Evolutionary conservation across 306 rosid genomes (phyloP), one percentile per base, ranked within the genome.

Genomic region (Acacia melanoxylon): DNA sequence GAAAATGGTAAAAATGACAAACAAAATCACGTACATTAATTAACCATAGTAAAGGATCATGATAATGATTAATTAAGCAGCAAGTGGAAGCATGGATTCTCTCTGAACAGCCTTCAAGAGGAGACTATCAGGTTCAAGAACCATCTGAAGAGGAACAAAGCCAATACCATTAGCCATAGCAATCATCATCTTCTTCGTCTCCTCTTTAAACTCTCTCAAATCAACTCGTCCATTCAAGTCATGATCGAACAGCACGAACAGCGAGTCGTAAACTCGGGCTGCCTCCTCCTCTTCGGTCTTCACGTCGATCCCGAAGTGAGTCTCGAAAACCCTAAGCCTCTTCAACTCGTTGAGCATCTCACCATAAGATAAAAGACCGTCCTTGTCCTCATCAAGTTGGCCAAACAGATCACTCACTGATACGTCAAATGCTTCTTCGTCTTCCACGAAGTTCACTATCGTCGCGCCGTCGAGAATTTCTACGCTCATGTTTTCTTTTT

Each of bases 341-440:
- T 84, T 83, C 27, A 91, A 61, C 87, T 89, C 93, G 87, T 74
- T 88, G 78, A 91, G 3, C 95, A 91, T 88, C 87, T 91, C 95
- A 2, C 75, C 48, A 9, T 85, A 91, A 1, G 86, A 89, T 1
- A 91, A 90, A 27, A 80, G 75, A 2, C 93, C 92, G 0, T 91
- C 89, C 4, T 76, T 78, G 81, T 88, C 78, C 0, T 81, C 61
- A 40, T 91, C 95, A 91, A 91, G 95, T 11, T 75, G 11, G 2
- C 78, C 68, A 27, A 91, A 91, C n/a, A 80, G 89, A 6, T 86
- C 85, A 0, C 68, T 22, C 3, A 88, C 51, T 0, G 83, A 80
- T 1, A 65, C 44, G 3, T 54, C 17, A 65, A 91, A 89, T 0
- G 88, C 95, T 61, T 80, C 93, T 42, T 91, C 90, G 10, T 91